Evolutionary conservation across 139 green algal species (phyloP).

Genomic region (Coccomyxa sp.): DNA sequence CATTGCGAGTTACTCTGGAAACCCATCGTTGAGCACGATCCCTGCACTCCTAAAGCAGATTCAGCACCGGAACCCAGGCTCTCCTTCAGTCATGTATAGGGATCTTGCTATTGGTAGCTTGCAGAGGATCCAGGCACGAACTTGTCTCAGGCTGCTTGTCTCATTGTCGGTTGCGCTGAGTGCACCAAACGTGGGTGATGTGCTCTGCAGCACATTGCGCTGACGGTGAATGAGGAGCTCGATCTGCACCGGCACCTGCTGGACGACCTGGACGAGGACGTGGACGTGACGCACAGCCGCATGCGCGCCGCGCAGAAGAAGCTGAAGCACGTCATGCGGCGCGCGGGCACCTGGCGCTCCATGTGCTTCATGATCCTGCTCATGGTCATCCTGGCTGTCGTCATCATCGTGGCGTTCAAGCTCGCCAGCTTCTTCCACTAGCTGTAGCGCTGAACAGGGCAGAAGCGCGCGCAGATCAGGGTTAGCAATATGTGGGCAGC

Average conservation of each 20-base stretch:
- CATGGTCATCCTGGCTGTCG: conserved; percentile 53
- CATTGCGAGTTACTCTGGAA: not conserved
- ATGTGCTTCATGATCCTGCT: conserved; percentile 58
- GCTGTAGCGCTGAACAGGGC: no score
- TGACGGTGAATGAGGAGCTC: conserved; percentile 88
- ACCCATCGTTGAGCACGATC: not conserved
- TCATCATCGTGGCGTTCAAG: conserved; percentile 58
- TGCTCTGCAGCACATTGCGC: conserved; percentile 67
- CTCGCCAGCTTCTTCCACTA: conserved; percentile 30
- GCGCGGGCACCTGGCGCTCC: conserved; percentile 43
- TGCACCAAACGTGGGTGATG: not conserved
- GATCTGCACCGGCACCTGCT: conserved; percentile 81
- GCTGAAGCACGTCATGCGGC: conserved; percentile 46
- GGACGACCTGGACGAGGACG: conserved; percentile 78
- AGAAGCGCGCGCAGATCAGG: no score
- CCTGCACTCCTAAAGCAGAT: not conserved
- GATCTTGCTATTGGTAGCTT: not conserved
- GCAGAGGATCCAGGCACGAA: not conserved
- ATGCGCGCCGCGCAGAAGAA: conserved; percentile 53
- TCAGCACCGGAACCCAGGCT: not conserved
- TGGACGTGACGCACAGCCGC: conserved; percentile 65
- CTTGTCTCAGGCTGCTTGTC: not conserved
- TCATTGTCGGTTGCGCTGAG: not conserved
- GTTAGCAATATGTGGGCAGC: no score
- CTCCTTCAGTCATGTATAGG: not conserved